These are phyloP conservation scores for Cladobotryum protrusum DNA, from an alignment of 2,329 filamentous ascomycete genomes.

Conservation along the genomic window DNA sequence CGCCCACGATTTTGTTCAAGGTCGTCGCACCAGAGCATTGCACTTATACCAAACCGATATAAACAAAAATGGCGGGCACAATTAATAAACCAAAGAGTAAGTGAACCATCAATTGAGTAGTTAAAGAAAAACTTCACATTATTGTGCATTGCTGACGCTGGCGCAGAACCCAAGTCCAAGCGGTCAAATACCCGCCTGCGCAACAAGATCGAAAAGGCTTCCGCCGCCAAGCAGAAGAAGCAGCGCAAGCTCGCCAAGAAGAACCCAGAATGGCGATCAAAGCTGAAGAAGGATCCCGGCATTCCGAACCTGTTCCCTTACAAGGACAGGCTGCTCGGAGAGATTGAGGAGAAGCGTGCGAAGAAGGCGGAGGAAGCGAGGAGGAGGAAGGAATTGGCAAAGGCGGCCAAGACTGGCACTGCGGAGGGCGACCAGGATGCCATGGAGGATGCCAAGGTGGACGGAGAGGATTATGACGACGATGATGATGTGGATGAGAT, in stretches of 20 bases:
- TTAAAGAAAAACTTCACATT: not conserved
- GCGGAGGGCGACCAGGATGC: conserved; percentile 38
- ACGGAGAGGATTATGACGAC: conserved; percentile 32
- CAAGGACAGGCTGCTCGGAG: conserved; percentile 89
- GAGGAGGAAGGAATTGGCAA: conserved; percentile 65
- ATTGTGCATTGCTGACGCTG: not conserved
- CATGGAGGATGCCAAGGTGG: conserved; percentile 40
- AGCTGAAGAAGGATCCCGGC: conserved; percentile 94
- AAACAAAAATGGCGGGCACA: conserved; percentile 44
- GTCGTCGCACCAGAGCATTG: conserved; percentile 2
- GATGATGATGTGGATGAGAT: conserved; percentile 41
- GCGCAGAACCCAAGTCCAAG: conserved; percentile 86
- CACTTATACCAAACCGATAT: not conserved
- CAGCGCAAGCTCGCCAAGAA: conserved; percentile 83
- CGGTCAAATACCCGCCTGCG: conserved; percentile 81
- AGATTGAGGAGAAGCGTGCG: conserved; percentile 84
- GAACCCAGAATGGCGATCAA: conserved; percentile 94
- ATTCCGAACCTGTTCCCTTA: conserved; percentile 97
- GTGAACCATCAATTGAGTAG: conserved; percentile 16
- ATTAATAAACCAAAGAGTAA: conserved; percentile 51
- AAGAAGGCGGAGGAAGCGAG: conserved; percentile 74
- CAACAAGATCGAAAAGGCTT: conserved; percentile 93
- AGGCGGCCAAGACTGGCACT: conserved; percentile 54
- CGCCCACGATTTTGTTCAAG: not conserved
- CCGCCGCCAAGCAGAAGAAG: conserved; percentile 86